These are phyloP conservation scores for Carex sylvatica DNA, from an alignment of 202 grass and related monocot genomes.

Conservation along the genomic window DNA sequence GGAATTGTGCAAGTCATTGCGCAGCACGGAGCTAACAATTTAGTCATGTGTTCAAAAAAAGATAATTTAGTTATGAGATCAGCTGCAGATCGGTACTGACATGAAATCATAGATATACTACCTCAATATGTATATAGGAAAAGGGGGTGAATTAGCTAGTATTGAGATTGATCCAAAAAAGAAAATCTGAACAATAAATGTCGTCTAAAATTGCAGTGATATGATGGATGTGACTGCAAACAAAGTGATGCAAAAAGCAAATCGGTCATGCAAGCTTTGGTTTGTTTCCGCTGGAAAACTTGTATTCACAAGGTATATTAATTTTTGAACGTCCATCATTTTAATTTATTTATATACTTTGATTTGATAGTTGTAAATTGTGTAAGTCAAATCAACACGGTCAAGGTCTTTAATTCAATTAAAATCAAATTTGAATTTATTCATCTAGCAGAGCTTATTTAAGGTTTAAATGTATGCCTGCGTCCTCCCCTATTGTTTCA, in stretches of 20 bases:
- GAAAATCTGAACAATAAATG: constrained; percentile 17
- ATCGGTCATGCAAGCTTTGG: constrained; percentile 71
- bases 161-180: constrained; percentile 1
- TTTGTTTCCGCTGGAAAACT: constrained; percentile 70
- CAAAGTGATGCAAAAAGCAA: constrained; percentile 42
- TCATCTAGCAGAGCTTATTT: no score
- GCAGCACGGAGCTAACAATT: constrained; percentile 33
- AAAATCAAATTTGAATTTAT: no score
- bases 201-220: constrained; percentile 47
- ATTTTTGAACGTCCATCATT: not conserved
- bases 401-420: no score
- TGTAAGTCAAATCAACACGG: no score
- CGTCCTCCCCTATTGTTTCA: no score
- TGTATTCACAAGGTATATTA: constrained; percentile 55
- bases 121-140: no score
- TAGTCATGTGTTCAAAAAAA: constrained; percentile 62
- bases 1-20: constrained; percentile 58
- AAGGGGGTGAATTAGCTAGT: not conserved
- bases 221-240: constrained; percentile 58
- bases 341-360: no score
- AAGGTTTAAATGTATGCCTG: no score
- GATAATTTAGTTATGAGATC: no score
- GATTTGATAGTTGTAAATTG: no score
- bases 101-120: not conserved
- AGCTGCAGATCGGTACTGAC: constrained; percentile 49